Evolutionary conservation across 1,284 basidiomycete species (phyloP), one percentile per base, ranked within the genome.

Genomic region (Limonomyces culmigenus): DNA sequence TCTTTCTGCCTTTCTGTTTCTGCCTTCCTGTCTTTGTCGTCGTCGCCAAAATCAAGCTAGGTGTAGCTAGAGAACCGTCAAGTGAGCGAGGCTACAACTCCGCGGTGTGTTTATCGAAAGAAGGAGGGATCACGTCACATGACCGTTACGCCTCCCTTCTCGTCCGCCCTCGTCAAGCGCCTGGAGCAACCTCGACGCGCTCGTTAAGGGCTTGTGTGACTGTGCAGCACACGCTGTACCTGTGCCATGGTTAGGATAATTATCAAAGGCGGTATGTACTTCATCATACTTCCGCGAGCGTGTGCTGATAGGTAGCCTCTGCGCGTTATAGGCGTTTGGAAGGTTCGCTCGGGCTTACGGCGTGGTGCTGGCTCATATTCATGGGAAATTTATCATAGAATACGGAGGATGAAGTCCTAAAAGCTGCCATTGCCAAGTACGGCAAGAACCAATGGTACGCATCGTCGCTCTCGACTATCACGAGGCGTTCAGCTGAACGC

Each of bases 401-500:
- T 60, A 88, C 84, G n/a, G 91, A 95, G 62, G 91, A 95, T 55
- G 89, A 95, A 56, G 91, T 95, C 36, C 69, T 95, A 47, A 95
- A 96, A 58, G 92, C 91, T 41, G 91, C 91, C 49, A 95, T 96
- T 54, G 88, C 89, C 46, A 95, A 95, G 64, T 93, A 93, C 49
- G 89, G 89, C 50, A 92, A 93, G 65, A 95, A 96, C 53, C 86
- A 91, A 66, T 91, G 83, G 87, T 80, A 45, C 42, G 65, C 55
- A 19, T 14, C n/a, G 17, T 21, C 13, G 12, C 19, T 29, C 15
- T 3, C 4, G 12, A 8, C 14, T 16, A 12, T 40, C 12, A 35
- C 15, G 3, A 23, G 5, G 16, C 18, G 19, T 20, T 16, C 20
- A 37, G 41, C 34, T 45, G 42, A 41, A 29, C 14, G 29, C 30